Evolutionary conservation across 768 basidiomycete species (phyloP), one percentile per base, ranked within the genome.

Genomic region (Podaxis pistillaris): DNA sequence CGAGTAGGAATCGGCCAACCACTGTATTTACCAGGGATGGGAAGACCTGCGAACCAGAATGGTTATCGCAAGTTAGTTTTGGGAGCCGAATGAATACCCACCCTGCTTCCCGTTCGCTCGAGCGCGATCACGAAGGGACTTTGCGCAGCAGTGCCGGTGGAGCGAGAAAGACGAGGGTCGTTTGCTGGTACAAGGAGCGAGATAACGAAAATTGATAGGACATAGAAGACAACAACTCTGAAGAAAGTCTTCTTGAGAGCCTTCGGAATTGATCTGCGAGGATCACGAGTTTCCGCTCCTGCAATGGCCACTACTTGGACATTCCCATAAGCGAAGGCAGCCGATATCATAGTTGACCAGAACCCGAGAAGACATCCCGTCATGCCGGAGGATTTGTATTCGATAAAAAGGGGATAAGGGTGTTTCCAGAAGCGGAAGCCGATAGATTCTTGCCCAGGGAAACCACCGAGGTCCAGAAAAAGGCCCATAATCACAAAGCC

Each of bases 41-140:
- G 24, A 75, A 58, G 9, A 70, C 68, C 75, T 76, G 47, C 17
- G n/a, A 54, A 58, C 44, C 13, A 17, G 13, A 28, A 17, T 24
- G 22, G 13, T 33, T 30, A 54, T n/a, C 33, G 30, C n/a, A 33
- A 41, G 49, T 54, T 22, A 5, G 24, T 24, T 26, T 24, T 57
- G 28, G n/a, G 44, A 61, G 24, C 54, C 50, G 7, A 51, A 17
- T 44, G 58, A 19, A 33, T n/a, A 51, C 69, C 65, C 19, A 75
- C 84, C 72, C 82, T 84, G 71, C 88, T 82, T 9, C 88, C 86
- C 5, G 84, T 83, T 22, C 79, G 75, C 44, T 73, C 77, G 67
- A 90, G 85, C 26, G 88, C 90, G 62, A 91, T 83, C 41, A 92
- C 89, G 72, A 90, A 92, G 0, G 90, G 90, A 33, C 87, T 89